Base-by-base conservation (phyloP, 306 rosid genomes). In the Datisca glomerata region DNA sequence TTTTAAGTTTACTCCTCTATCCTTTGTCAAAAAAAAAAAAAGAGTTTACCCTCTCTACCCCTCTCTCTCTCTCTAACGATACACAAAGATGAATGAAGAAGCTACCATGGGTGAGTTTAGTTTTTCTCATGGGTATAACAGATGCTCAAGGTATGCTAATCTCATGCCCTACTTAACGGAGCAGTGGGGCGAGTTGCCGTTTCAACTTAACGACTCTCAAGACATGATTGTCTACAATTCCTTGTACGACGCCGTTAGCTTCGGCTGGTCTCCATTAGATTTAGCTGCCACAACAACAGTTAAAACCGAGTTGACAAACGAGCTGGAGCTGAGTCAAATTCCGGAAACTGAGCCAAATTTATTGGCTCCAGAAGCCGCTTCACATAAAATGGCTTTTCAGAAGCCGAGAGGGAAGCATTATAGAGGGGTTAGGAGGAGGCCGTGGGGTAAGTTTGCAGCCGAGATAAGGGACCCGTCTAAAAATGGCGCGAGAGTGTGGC, bases 361-460 rank as follows among this genome's bases (percentile, higher is more conserved):
- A 0, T 6, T 4, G 36, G 24, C 15, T 3, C 18, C 8, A 4
- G 11, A 43, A 14, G 10, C 14, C 8, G 23, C 5, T 18, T 19
- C 32, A 10, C 18, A 10, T 1, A 8, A 34, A 18, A 16, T 36
- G 11, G 8, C 2, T 4, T n/a, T n/a, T n/a, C n/a, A n/a, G n/a
- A n/a, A n/a, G n/a, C 16, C 13, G 2, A 53, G 31, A 38, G 75
- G 62, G 14, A 59, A 49, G 56, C 72, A 50, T 48, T 71, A 48
- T 25, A 65, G 78, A 34, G 84, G 84, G 5, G 84, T 75, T 15
- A 59, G 83, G 43, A 60, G 49, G 29, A 12, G 83, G 49, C 72
- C 83, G 53, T 75, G 79, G 79, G 84, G 84, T 0, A 75, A 60
- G 45, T 75, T 47, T 48, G 72, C 79, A 5, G 79, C 79, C 1